Percentiles rank a stretch among this genome's conserved stretches.
Conservation (phyloP, 2,329 filamentous ascomycete genomes). For the Gaeumannomyces sp. region DNA sequence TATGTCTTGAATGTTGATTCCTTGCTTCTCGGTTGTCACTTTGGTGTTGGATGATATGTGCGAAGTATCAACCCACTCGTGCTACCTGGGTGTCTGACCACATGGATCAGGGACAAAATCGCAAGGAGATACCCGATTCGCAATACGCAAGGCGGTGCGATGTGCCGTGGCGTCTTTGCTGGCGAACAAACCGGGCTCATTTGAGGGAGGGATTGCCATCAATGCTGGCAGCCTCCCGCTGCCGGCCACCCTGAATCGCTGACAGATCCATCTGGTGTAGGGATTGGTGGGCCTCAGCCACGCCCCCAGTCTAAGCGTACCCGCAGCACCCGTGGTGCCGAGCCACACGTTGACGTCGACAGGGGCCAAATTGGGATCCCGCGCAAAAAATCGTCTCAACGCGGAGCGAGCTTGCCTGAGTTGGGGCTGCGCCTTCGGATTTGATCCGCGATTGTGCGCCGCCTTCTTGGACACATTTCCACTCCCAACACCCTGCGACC, state of each 20-base stretch:
- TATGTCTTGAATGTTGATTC: background rate
- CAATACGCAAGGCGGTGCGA: too few species aligned
- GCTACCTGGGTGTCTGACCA: background rate
- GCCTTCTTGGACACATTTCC: slow-evolving; percentile 2
- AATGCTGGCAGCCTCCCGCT: too few species aligned
- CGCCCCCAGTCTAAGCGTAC: slow-evolving; percentile 2
- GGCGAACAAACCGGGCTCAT: too few species aligned
- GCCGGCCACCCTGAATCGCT: background rate
- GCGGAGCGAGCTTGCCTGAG: background rate
- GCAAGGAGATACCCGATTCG: too few species aligned
- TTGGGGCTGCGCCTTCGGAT: background rate
- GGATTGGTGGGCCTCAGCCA: slow-evolving; percentile 5
- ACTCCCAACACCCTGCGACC: background rate
- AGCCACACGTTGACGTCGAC: slow-evolving; percentile 11
- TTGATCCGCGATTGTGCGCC: background rate
- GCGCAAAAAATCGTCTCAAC: background rate
- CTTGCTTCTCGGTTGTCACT: background rate
- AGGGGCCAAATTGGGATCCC: slow-evolving; percentile 7
- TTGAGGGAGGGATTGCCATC: background rate
- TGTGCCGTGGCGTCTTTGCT: too few species aligned
- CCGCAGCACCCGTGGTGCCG: background rate
- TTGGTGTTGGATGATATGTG: background rate
- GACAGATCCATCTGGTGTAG: background rate
- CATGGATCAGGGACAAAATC: background rate
- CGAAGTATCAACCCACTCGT: background rate